Conservation (phyloP, 352 stramenopile genomes). For the Phytophthora cajani region DNA sequence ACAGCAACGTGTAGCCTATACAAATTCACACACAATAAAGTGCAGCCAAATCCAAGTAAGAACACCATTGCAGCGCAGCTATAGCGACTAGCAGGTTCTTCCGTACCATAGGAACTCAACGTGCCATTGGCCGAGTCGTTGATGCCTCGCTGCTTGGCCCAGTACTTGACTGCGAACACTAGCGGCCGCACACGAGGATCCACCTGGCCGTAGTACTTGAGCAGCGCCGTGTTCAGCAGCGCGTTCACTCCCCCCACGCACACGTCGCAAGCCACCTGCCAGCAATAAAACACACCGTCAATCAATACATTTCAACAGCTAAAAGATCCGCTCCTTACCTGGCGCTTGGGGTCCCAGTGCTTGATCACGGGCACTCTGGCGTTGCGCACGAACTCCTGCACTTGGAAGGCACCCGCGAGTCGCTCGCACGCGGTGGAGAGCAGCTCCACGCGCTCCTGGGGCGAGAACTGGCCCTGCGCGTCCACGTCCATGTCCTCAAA, state of each 20-base stretch:
- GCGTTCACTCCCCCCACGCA: constrained; percentile 76
- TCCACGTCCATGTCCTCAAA: constrained; percentile 77
- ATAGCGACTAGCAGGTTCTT: neutral
- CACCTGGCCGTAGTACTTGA: constrained; percentile 73
- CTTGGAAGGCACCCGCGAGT: constrained; percentile 54
- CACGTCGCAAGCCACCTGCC: constrained; percentile 71
- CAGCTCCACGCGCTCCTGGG: constrained; percentile 64
- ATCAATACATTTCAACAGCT: neutral
- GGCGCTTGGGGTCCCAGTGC: constrained; percentile 68
- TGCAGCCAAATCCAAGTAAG: neutral
- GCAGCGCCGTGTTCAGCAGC: constrained; percentile 81
- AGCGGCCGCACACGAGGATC: constrained; percentile 90
- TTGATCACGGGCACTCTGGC: constrained; percentile 84
- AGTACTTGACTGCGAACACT: constrained; percentile 97
- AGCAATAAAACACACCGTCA: neutral
- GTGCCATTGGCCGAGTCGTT: constrained; percentile 97
- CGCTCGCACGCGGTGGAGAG: constrained; percentile 56
- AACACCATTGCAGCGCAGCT: constrained; percentile 1
- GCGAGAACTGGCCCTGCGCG: constrained; percentile 60
- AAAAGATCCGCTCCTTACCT: constrained; percentile 34
- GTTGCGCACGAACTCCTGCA: constrained; percentile 75
- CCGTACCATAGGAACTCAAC: constrained; percentile 95
- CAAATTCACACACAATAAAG: neutral
- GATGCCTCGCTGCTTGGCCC: constrained; percentile 96
- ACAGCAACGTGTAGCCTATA: constrained; percentile 94